Base-by-base conservation (phyloP, 2,329 filamentous ascomycete genomes). In the Cladophialophora carrionii region DNA sequence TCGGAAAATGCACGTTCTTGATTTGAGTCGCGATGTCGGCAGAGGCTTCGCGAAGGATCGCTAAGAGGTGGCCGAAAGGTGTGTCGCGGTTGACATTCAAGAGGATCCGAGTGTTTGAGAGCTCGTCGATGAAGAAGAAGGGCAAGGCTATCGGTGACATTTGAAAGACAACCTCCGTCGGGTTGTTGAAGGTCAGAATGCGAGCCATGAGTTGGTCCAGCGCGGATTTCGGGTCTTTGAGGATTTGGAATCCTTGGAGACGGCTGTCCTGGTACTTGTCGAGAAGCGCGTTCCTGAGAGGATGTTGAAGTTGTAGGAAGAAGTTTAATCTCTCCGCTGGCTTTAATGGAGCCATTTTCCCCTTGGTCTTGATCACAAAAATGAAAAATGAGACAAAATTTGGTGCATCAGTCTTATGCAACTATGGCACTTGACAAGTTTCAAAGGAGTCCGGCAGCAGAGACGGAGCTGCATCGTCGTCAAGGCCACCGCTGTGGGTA, bases 81-180 rank as follows among this genome's bases (percentile, higher is more conserved):
- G 37, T 48, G 8, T 20, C 10, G 10, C 20, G 24, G 56, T 20
- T 32, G 20, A 49, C 31, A 5, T 22, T n/a, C 41, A 58, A 41
- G n/a, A 12, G 56, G 46, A 58, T 26, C 6, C 41, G 17, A 6
- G 17, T 49, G n/a, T 34, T 34, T 29, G 41, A 29, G 34, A 2
- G 10, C 26, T 58, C 46, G 22, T 48, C 56, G 41, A 58, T 31
- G 37, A 58, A 58, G 37, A 46, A 58, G 56, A 58, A 20, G 10
- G 56, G 41, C 14, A 48, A 14, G 8, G 24, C 17, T 14, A 9
- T 12, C 14, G 6, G n/a, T 32, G 22, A 29, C 31, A 9, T 46
- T 9, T 58, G 56, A 20, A 26, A 49, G 31, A 46, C n/a, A 17
- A 49, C 43, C 26, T 22, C 48, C 14, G 48, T 22, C 20, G 48